These are phyloP conservation scores for Pelargonium cotyledonis DNA, from an alignment of 441 rosid species.

Conservation along the genomic window DNA sequence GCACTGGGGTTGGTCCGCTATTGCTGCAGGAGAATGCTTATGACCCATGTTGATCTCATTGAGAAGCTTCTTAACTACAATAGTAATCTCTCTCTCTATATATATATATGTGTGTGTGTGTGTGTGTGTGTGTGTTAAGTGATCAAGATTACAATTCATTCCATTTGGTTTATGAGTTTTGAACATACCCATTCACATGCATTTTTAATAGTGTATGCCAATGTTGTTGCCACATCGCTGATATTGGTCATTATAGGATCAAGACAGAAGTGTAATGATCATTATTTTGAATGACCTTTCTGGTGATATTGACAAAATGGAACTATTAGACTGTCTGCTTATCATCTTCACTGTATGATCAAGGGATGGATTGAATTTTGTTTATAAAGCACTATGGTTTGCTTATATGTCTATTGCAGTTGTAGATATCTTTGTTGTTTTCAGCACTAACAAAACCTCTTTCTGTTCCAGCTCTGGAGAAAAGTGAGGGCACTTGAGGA, in stretches of 20 bases:
- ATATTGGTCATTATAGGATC: background rate
- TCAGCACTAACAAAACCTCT: constrained; percentile 7
- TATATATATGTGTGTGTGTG: too few species aligned
- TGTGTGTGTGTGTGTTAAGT: too few species aligned
- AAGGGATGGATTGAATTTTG: too few species aligned
- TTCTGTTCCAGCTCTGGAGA: constrained; percentile 66
- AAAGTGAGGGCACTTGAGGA: constrained; percentile 53
- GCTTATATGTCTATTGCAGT: too few species aligned
- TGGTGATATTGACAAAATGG: too few species aligned
- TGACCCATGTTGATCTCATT: constrained; percentile 29
- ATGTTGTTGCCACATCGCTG: background rate
- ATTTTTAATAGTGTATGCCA: background rate
- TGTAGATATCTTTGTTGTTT: background rate
- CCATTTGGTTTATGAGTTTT: background rate
- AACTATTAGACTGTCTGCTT: too few species aligned
- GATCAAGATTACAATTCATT: background rate
- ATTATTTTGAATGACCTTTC: background rate
- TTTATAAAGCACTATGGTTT: too few species aligned
- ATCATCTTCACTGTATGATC: too few species aligned
- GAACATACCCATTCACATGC: background rate
- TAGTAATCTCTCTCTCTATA: constrained; percentile 15
- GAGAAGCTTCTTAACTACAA: constrained; percentile 25
- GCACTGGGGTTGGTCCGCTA: constrained; percentile 24
- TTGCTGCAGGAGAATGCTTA: constrained; percentile 26
- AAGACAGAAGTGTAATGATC: background rate